phyloP scores from a whole-genome alignment of 2,329 filamentous ascomycete genomes.

The Arthrinium phaeospermum region DNA sequence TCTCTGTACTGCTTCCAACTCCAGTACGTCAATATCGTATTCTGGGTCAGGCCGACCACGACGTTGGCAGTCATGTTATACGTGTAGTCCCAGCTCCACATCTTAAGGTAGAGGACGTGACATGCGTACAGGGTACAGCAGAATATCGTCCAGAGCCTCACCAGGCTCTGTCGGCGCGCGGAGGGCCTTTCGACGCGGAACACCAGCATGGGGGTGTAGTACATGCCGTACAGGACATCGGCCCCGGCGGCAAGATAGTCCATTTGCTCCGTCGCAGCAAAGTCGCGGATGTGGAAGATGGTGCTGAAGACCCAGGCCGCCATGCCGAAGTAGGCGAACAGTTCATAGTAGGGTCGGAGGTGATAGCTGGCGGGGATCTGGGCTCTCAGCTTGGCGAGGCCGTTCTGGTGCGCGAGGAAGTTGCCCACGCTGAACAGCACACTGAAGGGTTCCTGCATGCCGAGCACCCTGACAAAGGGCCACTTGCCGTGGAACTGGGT shows the following conservation, averaged over 20 bases:
- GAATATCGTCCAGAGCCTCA: conserved; percentile 76
- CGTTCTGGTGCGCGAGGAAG: conserved; percentile 81
- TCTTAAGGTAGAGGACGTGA: conserved; percentile 84
- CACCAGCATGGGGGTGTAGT: conserved; percentile 81
- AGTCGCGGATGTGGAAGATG: conserved; percentile 92
- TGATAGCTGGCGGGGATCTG: conserved; percentile 75
- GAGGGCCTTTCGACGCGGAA: conserved; percentile 75
- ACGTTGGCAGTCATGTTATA: conserved; percentile 99
- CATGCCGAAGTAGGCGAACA: conserved; percentile 81
- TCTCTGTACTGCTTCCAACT: conserved; percentile 75
- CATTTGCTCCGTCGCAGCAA: conserved; percentile 83
- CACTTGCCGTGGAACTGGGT: conserved; percentile 99
- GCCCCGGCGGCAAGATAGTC: conserved; percentile 96
- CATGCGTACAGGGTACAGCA: conserved; percentile 74
- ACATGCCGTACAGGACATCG: conserved; percentile 88
- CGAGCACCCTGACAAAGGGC: conserved; percentile 90
- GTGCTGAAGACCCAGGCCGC: conserved; percentile 87
- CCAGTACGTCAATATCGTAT: conserved; percentile 85
- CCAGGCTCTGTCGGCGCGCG: conserved; percentile 51
- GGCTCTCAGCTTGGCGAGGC: conserved; percentile 73
- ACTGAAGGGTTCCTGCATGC: conserved; percentile 93
- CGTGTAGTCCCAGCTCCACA: conserved; percentile 90
- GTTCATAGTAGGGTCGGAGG: conserved; percentile 79
- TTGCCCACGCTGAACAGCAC: conserved; percentile 95
- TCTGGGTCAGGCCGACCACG: conserved; percentile 77